phyloP scores from a whole-genome alignment of 2,329 filamentous ascomycete species.

The Pyrenophora seminiperda region DNA sequence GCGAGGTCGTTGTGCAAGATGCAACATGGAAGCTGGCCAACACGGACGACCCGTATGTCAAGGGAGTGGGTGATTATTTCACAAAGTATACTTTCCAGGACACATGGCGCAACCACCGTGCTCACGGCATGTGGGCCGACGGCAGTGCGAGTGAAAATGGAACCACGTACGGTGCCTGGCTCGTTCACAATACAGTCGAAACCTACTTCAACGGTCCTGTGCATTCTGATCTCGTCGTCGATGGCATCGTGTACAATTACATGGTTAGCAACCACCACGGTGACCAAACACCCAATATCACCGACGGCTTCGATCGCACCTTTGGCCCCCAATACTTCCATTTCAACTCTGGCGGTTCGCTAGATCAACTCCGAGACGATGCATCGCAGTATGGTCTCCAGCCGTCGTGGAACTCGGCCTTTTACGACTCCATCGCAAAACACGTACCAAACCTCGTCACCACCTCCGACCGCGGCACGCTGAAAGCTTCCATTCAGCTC shows the following conservation, averaged over 20 bases:
- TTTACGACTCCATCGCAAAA: constrained; percentile 67
- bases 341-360: constrained; percentile 61
- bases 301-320: constrained; percentile 67
- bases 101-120: constrained; percentile 62
- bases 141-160: constrained; percentile 58
- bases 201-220: constrained; percentile 67
- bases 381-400: constrained; percentile 56
- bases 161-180: constrained; percentile 64
- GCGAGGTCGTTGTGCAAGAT: constrained; percentile 61
- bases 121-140: constrained; percentile 62
- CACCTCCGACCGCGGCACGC: constrained; percentile 57
- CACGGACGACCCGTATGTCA: constrained; percentile 61
- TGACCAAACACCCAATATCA: constrained; percentile 67
- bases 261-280: constrained; percentile 62
- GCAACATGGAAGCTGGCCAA: constrained; percentile 67
- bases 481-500: constrained; percentile 58
- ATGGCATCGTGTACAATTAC: constrained; percentile 70
- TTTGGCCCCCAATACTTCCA: constrained; percentile 68
- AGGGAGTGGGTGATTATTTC: constrained; percentile 64
- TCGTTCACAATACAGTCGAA: constrained; percentile 68
- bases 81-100: constrained; percentile 69
- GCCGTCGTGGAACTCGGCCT: constrained; percentile 61
- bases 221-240: constrained; percentile 67
- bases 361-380: constrained; percentile 57
- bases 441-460: constrained; percentile 65